Conservation (phyloP, 2,329 filamentous ascomycete genomes). For the Emergomyces pasteurianus region DNA sequence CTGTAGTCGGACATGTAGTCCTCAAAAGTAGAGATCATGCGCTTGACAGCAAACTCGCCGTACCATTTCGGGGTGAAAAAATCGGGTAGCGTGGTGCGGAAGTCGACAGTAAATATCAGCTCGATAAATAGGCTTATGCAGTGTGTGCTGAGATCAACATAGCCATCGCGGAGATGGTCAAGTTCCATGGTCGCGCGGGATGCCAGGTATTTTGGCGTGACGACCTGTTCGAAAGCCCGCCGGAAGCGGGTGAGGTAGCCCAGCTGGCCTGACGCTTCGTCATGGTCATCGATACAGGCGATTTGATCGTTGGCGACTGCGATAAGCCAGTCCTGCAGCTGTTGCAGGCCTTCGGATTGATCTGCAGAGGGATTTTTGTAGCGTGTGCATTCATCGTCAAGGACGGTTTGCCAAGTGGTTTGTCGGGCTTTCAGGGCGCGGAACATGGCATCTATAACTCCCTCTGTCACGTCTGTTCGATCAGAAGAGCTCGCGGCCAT, state of each 20-base stretch:
- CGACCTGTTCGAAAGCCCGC: constrained; percentile 67
- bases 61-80: constrained; percentile 95
- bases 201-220: constrained; percentile 66
- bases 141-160: constrained; percentile 88
- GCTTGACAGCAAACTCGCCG: constrained; percentile 70
- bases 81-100: constrained; percentile 66
- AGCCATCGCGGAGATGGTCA: constrained; percentile 68
- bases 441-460: constrained; percentile 94
- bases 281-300: constrained; percentile 83
- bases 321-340: constrained; percentile 77
- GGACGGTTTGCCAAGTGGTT: constrained; percentile 72
- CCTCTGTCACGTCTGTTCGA: constrained; percentile 81
- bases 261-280: constrained; percentile 56
- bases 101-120: constrained; percentile 84
- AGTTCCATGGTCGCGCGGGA: constrained; percentile 62
- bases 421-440: constrained; percentile 71
- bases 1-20: constrained; percentile 89
- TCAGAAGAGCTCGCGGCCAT: constrained; percentile 73
- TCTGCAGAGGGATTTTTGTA: constrained; percentile 47
- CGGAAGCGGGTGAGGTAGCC: constrained; percentile 82
- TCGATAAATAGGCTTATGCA: constrained; percentile 79
- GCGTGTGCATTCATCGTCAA: constrained; percentile 70
- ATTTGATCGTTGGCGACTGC: constrained; percentile 98
- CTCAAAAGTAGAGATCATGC: constrained; percentile 88
- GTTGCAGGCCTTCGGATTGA: constrained; percentile 57